These are phyloP conservation scores for Lachnellula hyalina DNA, from an alignment of 2,329 filamentous ascomycete genomes.

Conservation along the genomic window DNA sequence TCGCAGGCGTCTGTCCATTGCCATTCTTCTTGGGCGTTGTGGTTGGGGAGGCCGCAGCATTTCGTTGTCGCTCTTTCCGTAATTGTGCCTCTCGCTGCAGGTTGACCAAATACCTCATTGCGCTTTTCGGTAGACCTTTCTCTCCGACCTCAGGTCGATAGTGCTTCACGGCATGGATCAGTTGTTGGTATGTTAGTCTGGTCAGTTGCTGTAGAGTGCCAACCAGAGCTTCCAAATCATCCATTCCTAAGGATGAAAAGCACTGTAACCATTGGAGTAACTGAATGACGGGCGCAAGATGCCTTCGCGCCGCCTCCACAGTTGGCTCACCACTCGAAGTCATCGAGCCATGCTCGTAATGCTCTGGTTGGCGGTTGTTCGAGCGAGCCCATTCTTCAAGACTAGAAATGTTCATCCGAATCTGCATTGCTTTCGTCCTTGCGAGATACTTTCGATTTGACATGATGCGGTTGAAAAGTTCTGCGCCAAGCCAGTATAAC, in stretches of 20 bases:
- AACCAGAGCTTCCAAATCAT: conserved; percentile 83
- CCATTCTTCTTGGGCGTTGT: conserved; percentile 35
- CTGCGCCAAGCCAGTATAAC: conserved; percentile 91
- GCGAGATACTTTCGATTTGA: conserved; percentile 91
- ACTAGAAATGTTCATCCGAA: conserved; percentile 95
- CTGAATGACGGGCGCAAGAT: conserved; percentile 87
- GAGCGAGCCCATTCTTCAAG: conserved; percentile 92
- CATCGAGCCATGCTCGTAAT: conserved; percentile 90
- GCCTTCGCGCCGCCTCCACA: conserved; percentile 74
- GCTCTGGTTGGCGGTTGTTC: conserved; percentile 91
- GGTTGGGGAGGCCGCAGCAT: conserved; percentile 41
- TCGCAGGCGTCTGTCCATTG: conserved; percentile 41
- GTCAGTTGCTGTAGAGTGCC: conserved; percentile 87
- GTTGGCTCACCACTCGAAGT: conserved; percentile 80
- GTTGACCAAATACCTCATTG: conserved; percentile 77
- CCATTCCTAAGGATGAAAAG: conserved; percentile 81
- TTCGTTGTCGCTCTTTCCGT: conserved; percentile 50
- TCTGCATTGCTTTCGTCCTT: conserved; percentile 98
- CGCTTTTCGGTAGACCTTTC: conserved; percentile 82
- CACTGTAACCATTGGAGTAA: conserved; percentile 96
- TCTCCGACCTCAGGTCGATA: conserved; percentile 95
- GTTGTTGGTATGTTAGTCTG: conserved; percentile 75
- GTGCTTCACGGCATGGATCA: conserved; percentile 86
- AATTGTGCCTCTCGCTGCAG: conserved; percentile 69
- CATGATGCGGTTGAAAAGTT: conserved; percentile 98